Evolutionary conservation across 1,284 basidiomycete species (phyloP).

Genomic region (Ustilago sp.): DNA sequence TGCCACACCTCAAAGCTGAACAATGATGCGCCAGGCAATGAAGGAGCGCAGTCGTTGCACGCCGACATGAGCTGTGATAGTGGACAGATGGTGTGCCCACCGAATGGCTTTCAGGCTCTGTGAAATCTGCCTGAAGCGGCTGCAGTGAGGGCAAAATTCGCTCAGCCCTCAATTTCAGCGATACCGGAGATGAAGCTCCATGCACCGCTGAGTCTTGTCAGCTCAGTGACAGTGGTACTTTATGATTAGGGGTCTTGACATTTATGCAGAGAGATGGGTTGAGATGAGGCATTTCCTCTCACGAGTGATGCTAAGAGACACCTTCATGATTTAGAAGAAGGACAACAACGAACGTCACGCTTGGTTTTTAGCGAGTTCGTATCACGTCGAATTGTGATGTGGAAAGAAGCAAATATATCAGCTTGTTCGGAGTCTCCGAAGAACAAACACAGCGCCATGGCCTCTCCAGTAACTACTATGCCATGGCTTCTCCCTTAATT

Average conservation of each 20-base stretch:
- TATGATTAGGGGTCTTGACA: neutral
- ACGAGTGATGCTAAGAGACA: neutral
- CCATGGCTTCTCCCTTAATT: neutral
- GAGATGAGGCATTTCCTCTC: neutral
- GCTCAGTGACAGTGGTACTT: no score
- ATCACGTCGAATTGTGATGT: slow-evolving; percentile 1
- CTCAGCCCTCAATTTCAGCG: slow-evolving; percentile 8
- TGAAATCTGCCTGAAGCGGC: slow-evolving; percentile 1
- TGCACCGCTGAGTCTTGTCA: neutral
- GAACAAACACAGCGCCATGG: neutral
- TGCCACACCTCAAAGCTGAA: neutral
- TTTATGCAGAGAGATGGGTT: neutral
- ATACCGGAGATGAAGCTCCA: neutral
- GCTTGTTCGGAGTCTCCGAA: neutral
- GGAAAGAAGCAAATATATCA: neutral
- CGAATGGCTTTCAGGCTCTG: neutral
- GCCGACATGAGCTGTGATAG: slow-evolving; percentile 1
- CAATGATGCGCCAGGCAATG: neutral
- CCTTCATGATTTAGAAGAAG: neutral
- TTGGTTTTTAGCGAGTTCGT: neutral
- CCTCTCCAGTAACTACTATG: neutral
- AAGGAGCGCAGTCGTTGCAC: neutral
- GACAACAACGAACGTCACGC: neutral
- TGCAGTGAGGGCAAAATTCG: slow-evolving; percentile 11
- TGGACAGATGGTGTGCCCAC: slow-evolving; percentile 1